A percentile compares a stretch with the other conserved stretches of the same genome.
These are phyloP conservation scores for Spatholobus suberectus DNA, from an alignment of 306 rosid species.

Conservation along the genomic window DNA sequence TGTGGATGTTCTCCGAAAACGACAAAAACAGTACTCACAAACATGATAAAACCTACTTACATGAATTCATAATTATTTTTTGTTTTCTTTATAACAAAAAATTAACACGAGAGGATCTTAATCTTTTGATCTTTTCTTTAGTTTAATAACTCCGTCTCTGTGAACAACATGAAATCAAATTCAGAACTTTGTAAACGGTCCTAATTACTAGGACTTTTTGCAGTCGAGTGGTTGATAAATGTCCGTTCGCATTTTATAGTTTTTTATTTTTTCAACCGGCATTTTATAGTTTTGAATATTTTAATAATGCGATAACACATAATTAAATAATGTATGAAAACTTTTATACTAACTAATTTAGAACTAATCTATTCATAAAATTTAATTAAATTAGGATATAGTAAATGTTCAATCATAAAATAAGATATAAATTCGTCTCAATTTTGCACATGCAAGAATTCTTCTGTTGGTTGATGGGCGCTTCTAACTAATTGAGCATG, in stretches of 20 bases:
- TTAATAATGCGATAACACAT: neutral
- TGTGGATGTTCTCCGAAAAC: conserved; percentile 40
- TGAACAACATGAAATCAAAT: neutral
- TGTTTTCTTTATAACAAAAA: neutral
- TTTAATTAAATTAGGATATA: neutral
- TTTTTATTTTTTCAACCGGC: neutral
- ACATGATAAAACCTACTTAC: neutral
- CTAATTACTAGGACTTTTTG: neutral
- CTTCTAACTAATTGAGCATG: neutral
- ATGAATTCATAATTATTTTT: neutral
- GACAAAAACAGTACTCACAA: conserved; percentile 24
- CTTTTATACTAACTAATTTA: neutral
- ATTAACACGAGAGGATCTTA: neutral
- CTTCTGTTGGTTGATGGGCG: neutral
- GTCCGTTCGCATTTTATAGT: neutral
- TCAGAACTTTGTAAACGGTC: neutral
- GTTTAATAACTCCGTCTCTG: neutral
- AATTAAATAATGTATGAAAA: neutral
- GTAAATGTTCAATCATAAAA: neutral
- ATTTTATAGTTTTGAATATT: neutral
- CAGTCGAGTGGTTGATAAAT: neutral
- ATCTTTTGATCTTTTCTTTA: neutral
- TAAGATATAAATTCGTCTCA: neutral
- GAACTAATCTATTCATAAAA: neutral
- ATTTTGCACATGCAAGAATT: neutral